Evolutionary conservation across 2,329 filamentous ascomycete species (phyloP), one percentile per base, ranked within the genome.

Genomic region (Pyricularia sp.): DNA sequence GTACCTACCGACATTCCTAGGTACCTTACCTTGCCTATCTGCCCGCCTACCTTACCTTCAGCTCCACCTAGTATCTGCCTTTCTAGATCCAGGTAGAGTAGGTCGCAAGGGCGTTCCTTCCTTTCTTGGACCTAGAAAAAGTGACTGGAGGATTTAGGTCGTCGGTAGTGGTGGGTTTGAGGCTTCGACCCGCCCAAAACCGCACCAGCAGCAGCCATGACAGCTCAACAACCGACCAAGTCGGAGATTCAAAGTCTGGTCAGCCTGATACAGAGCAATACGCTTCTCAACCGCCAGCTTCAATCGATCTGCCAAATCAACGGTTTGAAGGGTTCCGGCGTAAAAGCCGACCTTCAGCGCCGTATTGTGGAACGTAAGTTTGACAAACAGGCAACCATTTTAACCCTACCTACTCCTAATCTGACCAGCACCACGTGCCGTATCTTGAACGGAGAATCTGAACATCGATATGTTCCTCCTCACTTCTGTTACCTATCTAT

Each of bases 311-410:
- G 94, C 76, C 86, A 88, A 71, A 82, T 86, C 70, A 92, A 97
- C 80, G 86, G 88, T 65, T 82, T 97, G 50, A 86, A 87, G 72
- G 90, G 92, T 70, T 92, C 90, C 31, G 95, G 95, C 25, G 90
- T 95, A 75, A 99, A 99, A 83, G 87, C 88, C 42, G 86, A 91
- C 61, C 82, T 98, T 70, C 93, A 97, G 79, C 81, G 82, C 70
- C 90, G 94, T 74, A 91, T 97, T 71, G 87, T 90, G 71, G 83
- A 87, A 70, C 86, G 95, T 98, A 84, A 79, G 92, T 88, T 68
- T 14, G 69, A 68, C 71, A 23, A n/a, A 30, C 61, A 28, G 61
- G 25, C 25, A 31, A 28, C 26, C 63, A 28, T 71, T 70, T 50
- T 69, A 68, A 61, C 69, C 50, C 71, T 70, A 28, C 28, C 65